Percentiles rank a stretch among this genome's conserved stretches.
These are phyloP conservation scores for Chaetomidium leptoderma DNA, from an alignment of 495 filamentous ascomycete genomes.

Conservation along the genomic window DNA sequence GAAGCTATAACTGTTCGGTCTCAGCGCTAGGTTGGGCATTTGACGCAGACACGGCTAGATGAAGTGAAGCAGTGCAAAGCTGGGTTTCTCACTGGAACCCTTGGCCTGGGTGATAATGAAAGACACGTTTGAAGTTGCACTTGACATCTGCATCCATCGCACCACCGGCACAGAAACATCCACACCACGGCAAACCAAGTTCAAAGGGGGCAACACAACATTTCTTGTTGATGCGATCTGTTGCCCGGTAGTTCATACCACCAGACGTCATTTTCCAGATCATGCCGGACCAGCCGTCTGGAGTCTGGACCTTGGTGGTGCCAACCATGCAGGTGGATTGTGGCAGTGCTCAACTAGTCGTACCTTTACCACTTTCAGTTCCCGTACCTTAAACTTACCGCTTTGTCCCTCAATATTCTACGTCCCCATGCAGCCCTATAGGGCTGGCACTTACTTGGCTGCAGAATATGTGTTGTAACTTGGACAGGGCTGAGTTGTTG, in stretches of 20 bases:
- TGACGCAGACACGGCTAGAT: neutral
- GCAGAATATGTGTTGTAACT: conserved; percentile 1
- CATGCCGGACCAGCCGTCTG: neutral
- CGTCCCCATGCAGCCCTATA: conserved; percentile 8
- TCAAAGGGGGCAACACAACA: too few relatives aligned
- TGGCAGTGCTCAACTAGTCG: conserved; percentile 16
- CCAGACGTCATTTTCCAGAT: neutral
- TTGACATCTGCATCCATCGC: neutral
- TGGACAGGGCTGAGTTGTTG: conserved; percentile 2
- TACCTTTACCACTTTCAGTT: neutral
- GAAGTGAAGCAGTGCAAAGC: neutral
- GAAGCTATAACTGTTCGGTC: conserved; percentile 5
- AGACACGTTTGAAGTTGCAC: neutral
- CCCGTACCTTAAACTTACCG: neutral
- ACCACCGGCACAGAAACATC: too few relatives aligned
- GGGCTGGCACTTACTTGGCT: conserved; percentile 7
- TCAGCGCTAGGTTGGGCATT: neutral
- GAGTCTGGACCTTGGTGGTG: neutral
- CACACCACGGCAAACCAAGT: too few relatives aligned
- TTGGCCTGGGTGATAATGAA: conserved; percentile 11
- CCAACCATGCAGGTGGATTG: conserved; percentile 14
- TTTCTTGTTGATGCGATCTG: too few relatives aligned
- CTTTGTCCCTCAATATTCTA: neutral
- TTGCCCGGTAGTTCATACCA: neutral
- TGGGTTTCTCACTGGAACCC: neutral